Evolutionary conservation across 129 eudicot species (phyloP), one percentile per base, ranked within the genome.

Genomic region (Oenanthe sinensis): DNA sequence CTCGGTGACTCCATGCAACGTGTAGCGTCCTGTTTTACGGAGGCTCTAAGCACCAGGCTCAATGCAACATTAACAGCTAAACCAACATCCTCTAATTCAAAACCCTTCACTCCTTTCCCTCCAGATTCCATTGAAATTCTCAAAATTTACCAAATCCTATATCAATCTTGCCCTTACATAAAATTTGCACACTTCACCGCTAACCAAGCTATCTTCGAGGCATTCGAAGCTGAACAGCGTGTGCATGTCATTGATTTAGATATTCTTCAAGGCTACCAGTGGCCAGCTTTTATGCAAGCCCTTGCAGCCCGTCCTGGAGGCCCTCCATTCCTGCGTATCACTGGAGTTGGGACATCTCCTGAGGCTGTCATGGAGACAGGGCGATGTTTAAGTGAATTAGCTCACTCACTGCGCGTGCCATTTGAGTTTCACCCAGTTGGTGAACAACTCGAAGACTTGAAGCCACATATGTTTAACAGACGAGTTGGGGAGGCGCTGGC

Each of bases 1-100:
- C 85, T 92, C 0, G 97, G 97, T 10, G 97, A 92, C 36, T 92
- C 97, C 47, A 92, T 92, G 97, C 97, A 92, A 71, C 88, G 97
- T 1, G 97, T 91, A 0, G 94, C 97, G 16, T 82, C 97, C 14
- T 91, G 94, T 81, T 91, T 91, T 78, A 88, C 94, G 0, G 94
- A 91, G 74, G 97, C 97, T 67, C 84, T 91, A 47, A 86, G 83
- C 8, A 90, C 92, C 4, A 85, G 97, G 37, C 89, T 91, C 2
- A 86, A 93, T 3, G 90, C 97, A 24, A 87, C 90, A 0, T 86
- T 89, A 26, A 85, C 87, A 12, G 84, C 87, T 12, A 91, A 89
- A 85, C 89, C 92, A 4, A 44, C 79, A 28, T 71, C 86, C 81
- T 79, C 91, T 65, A 70, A 73, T 5, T 43, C 78, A 47, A 75